Evolutionary conservation across 768 basidiomycete species (phyloP), one percentile per base, ranked within the genome.

Genomic region (Mycena belliarum): DNA sequence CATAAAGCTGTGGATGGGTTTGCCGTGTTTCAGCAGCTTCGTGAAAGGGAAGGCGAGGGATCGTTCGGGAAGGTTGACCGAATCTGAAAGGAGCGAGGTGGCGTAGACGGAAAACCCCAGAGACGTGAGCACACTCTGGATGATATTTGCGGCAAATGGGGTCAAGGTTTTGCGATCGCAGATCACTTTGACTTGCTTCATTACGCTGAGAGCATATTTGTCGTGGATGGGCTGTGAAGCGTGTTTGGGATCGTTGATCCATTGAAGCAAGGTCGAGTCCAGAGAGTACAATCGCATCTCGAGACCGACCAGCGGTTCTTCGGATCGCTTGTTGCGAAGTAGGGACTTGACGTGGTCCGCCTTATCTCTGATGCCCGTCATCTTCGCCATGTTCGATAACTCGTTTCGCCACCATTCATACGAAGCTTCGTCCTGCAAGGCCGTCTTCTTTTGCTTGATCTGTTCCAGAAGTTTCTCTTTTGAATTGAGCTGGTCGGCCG

Each of bases 231-330:
- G 49, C 8, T 67, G 46, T 1, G 72, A 69, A 9, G 80, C 79
- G 6, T 67, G 72, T 11, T 72, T 66, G 1, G 72, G 52, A 48
- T 83, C 76, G 33, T 75, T 75, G 35, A 83, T 76, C 88, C 88
- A 89, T 29, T 64, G 60, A 35, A 66, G 65, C 32, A 88, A 69
- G 49, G 79, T 72, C 6, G 86, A 73, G 58, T 89, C 75, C 38
- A 89, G 63, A 1, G 71, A 72, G 63, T 79, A 88, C 3, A 88
- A 65, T 1, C 72, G 73, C 57, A 84, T 72, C 65, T 89, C 85
- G 9, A 77, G 69, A 0, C 71, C 70, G n/a, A 86, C 71, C 60
- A 73, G 70, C 0, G 75, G 75, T 28, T 80, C 77, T 18, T 68
- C 69, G 44, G 72, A 69, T 47, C 75, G 77, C 50, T 72, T 75